Evolutionary conservation across 2,329 filamentous ascomycete genomes (phyloP), one percentile per base, ranked within the genome.

Genomic region (Calonectria crousiana): DNA sequence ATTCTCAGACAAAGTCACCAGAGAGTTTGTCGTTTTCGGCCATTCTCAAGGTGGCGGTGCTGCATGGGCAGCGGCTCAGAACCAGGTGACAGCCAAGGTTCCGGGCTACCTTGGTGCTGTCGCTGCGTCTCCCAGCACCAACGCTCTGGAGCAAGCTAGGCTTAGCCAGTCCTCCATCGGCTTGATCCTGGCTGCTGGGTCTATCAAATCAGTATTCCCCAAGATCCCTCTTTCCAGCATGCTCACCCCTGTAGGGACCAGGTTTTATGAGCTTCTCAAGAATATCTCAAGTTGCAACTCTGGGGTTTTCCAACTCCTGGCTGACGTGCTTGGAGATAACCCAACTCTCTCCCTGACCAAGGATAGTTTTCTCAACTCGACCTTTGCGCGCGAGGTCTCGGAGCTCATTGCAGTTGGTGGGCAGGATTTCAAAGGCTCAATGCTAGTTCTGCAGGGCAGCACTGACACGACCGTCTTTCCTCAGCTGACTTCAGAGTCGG

Each of bases 31-130:
- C 20, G 81, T 84, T 30, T 83, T 87, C 76, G 87, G 88, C 10
- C 86, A 89, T 73, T 87, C 84, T 14, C 86, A 90, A 78, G 88
- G 88, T 28, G 88, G 87, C 10, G 83, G 82, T 2, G 84, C 83
- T 0, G 84, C 85, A 0, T 90, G 88, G 88, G 77, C 71, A 13
- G 77, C 75, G 26, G 79, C 78, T 0, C 74, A 78, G 53, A 76
- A 81, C 26, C 83, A 85, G 69, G 81, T 81, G 14, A 67, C 74
- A 20, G 73, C 77, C 9, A 81, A 83, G 41, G 75, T 84, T 0
- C 66, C 80, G 0, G 86, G 85, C 0, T 87, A 85, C 65, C 78
- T 84, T 3, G 86, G 86, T 9, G 78, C 84, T 11, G 75, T 87
- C 10, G 80, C 85, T 1, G 79, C 71, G 9, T 78, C 82, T 4